Conservation (phyloP, 1,139 yeast genomes). For the Barnettozyma hawaiiensis region DNA sequence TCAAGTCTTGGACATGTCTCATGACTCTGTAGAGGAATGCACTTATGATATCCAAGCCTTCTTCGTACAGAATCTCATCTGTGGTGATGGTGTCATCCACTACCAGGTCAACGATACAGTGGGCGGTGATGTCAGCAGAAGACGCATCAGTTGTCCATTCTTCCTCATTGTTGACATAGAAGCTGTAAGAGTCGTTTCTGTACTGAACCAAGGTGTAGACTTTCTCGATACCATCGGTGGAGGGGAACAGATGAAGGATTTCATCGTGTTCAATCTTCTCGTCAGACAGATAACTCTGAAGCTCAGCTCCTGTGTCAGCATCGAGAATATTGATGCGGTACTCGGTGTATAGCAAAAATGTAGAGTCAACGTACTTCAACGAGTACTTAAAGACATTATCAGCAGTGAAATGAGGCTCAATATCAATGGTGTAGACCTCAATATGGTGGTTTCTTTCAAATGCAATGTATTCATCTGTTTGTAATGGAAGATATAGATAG, state of each 20-base stretch:
- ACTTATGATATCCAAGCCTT: conserved; percentile 30
- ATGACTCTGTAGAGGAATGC: conserved; percentile 41
- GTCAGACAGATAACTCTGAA: conserved; percentile 16
- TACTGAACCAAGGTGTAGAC: conserved; percentile 20
- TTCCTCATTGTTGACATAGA: conserved; percentile 25
- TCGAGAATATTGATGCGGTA: conserved; percentile 20
- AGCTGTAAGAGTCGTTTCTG: conserved; percentile 21
- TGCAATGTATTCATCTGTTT: conserved; percentile 16
- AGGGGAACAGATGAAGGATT: conserved; percentile 18
- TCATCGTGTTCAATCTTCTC: conserved; percentile 18
- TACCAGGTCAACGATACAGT: conserved; percentile 36
- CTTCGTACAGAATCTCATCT: conserved; percentile 38
- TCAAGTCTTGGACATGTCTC: conserved; percentile 31
- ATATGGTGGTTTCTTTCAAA: conserved; percentile 20
- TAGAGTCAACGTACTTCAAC: conserved; percentile 15
- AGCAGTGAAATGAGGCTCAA: conserved; percentile 14
- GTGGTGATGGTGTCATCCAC: conserved; percentile 30
- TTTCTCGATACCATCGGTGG: conserved; percentile 17
- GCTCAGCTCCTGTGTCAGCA: conserved; percentile 23
- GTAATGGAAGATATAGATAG: conserved; percentile 16
- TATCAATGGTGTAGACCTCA: conserved; percentile 14
- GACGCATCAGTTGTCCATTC: conserved; percentile 49
- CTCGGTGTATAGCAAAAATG: conserved; percentile 21
- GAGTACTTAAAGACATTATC: conserved; percentile 22
- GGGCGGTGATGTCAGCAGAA: conserved; percentile 34